Base-by-base conservation (phyloP, 1,139 yeast species). In the Pichia sp. region DNA sequence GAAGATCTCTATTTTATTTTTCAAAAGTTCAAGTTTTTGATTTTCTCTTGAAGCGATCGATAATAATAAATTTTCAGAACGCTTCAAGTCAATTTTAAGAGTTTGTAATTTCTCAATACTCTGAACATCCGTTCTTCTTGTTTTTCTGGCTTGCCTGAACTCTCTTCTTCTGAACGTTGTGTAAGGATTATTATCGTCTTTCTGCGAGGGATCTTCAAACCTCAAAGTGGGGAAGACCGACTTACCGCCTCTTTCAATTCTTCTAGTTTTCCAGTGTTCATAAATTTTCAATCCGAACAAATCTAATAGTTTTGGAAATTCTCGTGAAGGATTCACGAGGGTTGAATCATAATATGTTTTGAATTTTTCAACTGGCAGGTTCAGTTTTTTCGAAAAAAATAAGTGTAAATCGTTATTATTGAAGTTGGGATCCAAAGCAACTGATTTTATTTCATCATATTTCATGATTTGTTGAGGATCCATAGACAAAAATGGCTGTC, bases 121-220 rank as follows among this genome's bases (percentile, higher is more conserved):
- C 56, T 88, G 84, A 35, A 86, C 79, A 68, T 94, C 99, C 0
- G 97, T 88, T 56, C 97, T 79, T 65, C 99, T 80, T 0, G 99
- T 94, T 65, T 92, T 92, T 65, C 99, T 83, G 38, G 95, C 95
- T 64, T 87, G 97, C 56, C 98, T 80, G 57, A 89, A 84, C 62
- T 90, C 98, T 66, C 99, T 85, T 59, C 97, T 81, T 62, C 99
- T 79, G 71, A 94, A 92, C 69, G 97, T 88, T 41, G 89, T 84
- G 66, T 94, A 92, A 1, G 99, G 97, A 66, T 92, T 97, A 52
- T 78, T 80, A 61, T 92, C 98, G 57, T 79, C 79, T 60, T 90
- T 97, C 56, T 89, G 96, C 49, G 79, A 80, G 20, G 87, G 88
- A 59, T 87, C 94, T 67, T 90, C 97, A 62, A 86, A 89, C 63